Evolutionary conservation across 2,329 filamentous ascomycete genomes (phyloP).

Genomic region (Xylaria sp.): DNA sequence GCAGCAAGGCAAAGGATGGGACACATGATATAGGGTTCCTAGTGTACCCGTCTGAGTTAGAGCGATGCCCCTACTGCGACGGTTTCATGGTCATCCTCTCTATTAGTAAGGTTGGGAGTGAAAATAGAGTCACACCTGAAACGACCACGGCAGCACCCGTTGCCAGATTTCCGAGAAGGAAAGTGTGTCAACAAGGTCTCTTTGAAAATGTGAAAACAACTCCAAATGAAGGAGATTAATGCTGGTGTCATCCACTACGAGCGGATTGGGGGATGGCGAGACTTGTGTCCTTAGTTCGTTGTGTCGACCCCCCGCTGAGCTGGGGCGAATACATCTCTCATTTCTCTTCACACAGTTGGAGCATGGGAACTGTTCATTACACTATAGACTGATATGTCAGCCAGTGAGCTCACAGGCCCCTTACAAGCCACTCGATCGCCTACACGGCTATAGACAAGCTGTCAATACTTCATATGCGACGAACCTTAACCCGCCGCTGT

Average conservation of each 20-base stretch:
- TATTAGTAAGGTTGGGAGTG: background rate
- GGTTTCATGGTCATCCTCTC: background rate
- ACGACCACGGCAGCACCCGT: conserved; percentile 28
- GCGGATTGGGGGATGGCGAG: background rate
- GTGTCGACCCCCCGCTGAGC: background rate
- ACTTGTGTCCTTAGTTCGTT: background rate
- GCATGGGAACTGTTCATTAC: conserved; percentile 25
- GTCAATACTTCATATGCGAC: conserved; percentile 5
- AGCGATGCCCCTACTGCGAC: background rate
- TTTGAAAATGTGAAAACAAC: conserved; percentile 32
- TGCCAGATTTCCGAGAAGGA: conserved; percentile 26
- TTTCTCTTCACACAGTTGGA: conserved; percentile 23
- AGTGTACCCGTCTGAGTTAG: background rate
- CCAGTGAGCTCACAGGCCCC: background rate
- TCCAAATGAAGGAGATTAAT: conserved; percentile 31
- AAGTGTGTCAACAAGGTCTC: conserved; percentile 20
- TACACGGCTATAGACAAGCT: background rate
- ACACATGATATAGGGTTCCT: conserved; percentile 28
- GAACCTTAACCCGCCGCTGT: conserved; percentile 27
- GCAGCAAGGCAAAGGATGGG: conserved; percentile 26
- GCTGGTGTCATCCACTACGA: background rate
- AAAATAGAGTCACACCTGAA: conserved; percentile 23
- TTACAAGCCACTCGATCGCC: background rate
- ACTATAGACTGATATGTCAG: conserved; percentile 17
- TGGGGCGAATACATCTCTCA: conserved; percentile 22